phyloP scores from a whole-genome alignment of 768 basidiomycete genomes.

The Serendipita sp. region DNA sequence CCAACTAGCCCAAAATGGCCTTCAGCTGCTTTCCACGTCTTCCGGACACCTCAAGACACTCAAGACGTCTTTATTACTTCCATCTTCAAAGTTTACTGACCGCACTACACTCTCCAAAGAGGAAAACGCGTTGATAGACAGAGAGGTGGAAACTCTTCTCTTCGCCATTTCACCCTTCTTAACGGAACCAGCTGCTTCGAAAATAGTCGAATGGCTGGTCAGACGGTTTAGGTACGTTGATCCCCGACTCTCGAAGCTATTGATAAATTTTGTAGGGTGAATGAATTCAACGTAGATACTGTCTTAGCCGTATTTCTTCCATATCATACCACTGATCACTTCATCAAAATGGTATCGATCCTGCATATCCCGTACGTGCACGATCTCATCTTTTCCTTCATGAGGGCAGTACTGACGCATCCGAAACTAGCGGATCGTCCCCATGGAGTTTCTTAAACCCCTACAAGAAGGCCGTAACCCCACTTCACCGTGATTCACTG shows the following conservation, averaged over 20 bases:
- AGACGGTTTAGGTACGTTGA: constrained; percentile 65
- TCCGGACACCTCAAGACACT: constrained; percentile 41
- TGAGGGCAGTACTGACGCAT: not conserved
- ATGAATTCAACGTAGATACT: constrained; percentile 81
- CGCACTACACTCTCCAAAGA: constrained; percentile 57
- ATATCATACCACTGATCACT: constrained; percentile 89
- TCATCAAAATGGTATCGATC: constrained; percentile 83
- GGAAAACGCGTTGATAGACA: constrained; percentile 48
- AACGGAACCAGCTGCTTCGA: constrained; percentile 63
- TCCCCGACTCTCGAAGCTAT: not conserved
- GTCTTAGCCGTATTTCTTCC: constrained; percentile 76
- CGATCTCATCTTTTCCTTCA: constrained; percentile 3
- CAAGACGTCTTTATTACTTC: constrained; percentile 59
- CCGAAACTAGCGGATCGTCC: constrained; percentile 36
- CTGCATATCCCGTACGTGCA: constrained; percentile 55
- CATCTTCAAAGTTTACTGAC: constrained; percentile 57
- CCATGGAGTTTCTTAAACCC: constrained; percentile 54
- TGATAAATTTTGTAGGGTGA: constrained; percentile 37
- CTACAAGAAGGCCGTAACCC: constrained; percentile 62
- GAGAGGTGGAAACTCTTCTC: constrained; percentile 44
- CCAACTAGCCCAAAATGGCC: constrained; percentile 64
- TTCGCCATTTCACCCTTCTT: constrained; percentile 64
- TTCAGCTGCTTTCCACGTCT: constrained; percentile 23
- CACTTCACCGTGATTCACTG: constrained; percentile 54
- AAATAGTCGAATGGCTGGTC: constrained; percentile 89